Conservation (phyloP, 768 basidiomycete species). For the Pisolithus orientalis region DNA sequence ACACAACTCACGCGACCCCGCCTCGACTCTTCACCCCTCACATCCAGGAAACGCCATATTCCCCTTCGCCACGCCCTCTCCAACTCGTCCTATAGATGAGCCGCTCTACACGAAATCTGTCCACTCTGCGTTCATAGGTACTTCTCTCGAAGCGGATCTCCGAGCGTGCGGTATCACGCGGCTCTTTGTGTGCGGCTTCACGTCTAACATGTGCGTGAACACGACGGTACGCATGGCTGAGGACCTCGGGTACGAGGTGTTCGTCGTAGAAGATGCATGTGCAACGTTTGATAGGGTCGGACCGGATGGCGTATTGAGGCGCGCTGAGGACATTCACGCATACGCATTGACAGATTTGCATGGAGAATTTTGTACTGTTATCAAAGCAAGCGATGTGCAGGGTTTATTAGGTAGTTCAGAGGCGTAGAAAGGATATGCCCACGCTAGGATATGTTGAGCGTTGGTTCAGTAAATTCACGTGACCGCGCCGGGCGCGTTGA, state of each 20-base stretch:
- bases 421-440: too few species aligned
- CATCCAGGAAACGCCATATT: conserved; percentile 8
- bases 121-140: conserved; percentile 22
- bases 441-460: too few species aligned
- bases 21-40: conserved; percentile 7
- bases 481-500: too few species aligned
- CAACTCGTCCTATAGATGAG: conserved; percentile 6
- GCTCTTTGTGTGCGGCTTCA: conserved; percentile 17
- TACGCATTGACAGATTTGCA: conserved; percentile 13
- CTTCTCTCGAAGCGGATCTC: conserved; percentile 16
- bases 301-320: conserved; percentile 18
- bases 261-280: conserved; percentile 16
- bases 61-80: conserved; percentile 8
- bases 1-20: conserved; percentile 11
- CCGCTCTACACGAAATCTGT: conserved; percentile 18
- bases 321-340: conserved; percentile 12
- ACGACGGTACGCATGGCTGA: conserved; percentile 21
- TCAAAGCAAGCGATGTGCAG: conserved; percentile 11
- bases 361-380: conserved; percentile 20
- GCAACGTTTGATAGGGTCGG: conserved; percentile 14
- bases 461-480: too few species aligned
- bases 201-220: conserved; percentile 19
- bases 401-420: background rate
- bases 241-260: conserved; percentile 18
- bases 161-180: conserved; percentile 9